A percentile compares a stretch with the other conserved stretches of the same genome.
These are phyloP conservation scores for Papiliotrema nemorosa DNA, from an alignment of 1,284 basidiomycete genomes.

Conservation along the genomic window DNA sequence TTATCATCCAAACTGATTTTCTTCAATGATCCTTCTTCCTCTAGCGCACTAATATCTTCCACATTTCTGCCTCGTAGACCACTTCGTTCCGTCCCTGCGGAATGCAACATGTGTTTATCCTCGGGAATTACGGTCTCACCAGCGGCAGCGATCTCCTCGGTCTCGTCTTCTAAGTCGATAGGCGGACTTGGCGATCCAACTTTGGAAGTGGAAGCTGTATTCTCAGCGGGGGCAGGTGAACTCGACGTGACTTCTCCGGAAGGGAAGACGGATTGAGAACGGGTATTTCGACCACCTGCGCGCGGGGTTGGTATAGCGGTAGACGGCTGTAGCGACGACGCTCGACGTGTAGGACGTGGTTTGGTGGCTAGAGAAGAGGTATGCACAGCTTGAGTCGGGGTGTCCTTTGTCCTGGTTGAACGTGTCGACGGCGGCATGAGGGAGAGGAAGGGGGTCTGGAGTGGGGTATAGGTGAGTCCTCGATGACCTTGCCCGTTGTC, in stretches of 20 bases:
- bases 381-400: background rate
- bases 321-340: background rate
- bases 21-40: conserved; percentile 42
- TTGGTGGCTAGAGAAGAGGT: background rate
- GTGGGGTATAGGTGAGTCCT: too few relatives aligned
- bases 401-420: background rate
- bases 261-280: background rate
- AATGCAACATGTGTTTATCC: conserved; percentile 17
- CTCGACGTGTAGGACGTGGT: background rate
- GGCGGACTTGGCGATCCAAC: background rate
- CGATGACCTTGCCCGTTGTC: too few relatives aligned
- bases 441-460: background rate
- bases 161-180: background rate
- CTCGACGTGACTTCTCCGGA: background rate
- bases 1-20: conserved; percentile 2
- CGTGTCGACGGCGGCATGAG: conserved; percentile 6
- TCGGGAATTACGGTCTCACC: background rate
- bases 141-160: background rate
- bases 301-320: background rate
- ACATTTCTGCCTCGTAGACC: conserved; percentile 32
- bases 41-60: conserved; percentile 37
- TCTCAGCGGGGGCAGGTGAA: background rate
- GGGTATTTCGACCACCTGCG: background rate
- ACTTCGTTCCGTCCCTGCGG: conserved; percentile 4
- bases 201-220: background rate